Base-by-base conservation (phyloP, 163 green algal genomes). In the Chloroidium sp. region DNA sequence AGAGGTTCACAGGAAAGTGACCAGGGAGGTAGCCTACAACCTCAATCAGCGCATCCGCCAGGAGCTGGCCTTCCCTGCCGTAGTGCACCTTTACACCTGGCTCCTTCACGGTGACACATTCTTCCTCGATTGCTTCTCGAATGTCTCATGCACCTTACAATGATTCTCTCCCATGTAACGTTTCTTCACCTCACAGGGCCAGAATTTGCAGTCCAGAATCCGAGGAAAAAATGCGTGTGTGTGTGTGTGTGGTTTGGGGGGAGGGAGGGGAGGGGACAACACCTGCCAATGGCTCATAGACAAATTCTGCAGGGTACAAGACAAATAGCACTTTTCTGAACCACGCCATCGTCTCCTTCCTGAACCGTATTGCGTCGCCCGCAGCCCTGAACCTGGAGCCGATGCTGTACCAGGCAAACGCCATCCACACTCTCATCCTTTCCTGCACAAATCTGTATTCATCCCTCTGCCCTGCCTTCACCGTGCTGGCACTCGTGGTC, bases 1-100 rank as follows among this genome's bases (percentile, higher is more conserved):
- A 57, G 77, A 84, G 12, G 80, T 76, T 68, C 74, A 14, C 68
- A 69, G 59, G 59, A 76, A 36, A 6, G 80, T 36, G 62, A 82
- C 75, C 1, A 83, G 64, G 12, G 92, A 95, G 76, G 87, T 90
- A 12, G 79, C 79, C 0, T 86, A 90, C 2, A 83, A 95, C 64
- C 64, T 90, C 69, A 77, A 86, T 59, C 78, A 84, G 60, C 85
- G 85, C 3, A 57, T 95, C 59, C 81, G 86, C 6, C 84, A 90
- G 79, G 87, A 93, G 79, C 85, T 94, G 76, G 92, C 91, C 0
- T 84, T 89, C 61, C 91, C 92, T 2, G 87, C 88, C 0, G 86
- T 95, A 62, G 79, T 97, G 4, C 88, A 96, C 80, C 94, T 97
- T 75, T 91, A 92, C 58, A 78, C 74, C 61, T 94, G 91, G 91